Percentiles rank a stretch among this genome's conserved stretches.
phyloP scores from a whole-genome alignment of 2,329 filamentous ascomycete species.

The Fusarium begoniae region DNA sequence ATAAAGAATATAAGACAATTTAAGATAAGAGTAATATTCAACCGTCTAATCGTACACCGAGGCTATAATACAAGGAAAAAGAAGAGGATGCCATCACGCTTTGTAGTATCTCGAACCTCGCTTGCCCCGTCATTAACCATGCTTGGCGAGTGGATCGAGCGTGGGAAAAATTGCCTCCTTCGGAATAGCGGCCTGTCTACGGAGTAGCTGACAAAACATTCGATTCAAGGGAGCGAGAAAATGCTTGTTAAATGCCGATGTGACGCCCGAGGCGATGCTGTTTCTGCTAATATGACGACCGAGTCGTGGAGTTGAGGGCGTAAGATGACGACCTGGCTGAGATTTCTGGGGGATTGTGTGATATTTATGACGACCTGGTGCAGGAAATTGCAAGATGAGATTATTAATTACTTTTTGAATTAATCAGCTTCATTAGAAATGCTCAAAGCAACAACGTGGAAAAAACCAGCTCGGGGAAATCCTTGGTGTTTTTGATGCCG shows the following conservation, averaged over 20 bases:
- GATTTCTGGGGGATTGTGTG: background rate
- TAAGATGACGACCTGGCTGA: slow-evolving; percentile 21
- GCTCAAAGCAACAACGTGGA: background rate
- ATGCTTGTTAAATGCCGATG: background rate
- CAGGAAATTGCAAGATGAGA: background rate
- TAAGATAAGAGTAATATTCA: background rate
- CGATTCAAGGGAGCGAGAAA: background rate
- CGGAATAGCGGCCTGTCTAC: slow-evolving; percentile 7
- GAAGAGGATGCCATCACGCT: slow-evolving; percentile 11
- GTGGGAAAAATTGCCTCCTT: slow-evolving; percentile 15
- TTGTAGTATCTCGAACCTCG: slow-evolving; percentile 17
- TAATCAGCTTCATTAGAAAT: slow-evolving; percentile 5
- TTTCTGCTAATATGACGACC: slow-evolving; percentile 15
- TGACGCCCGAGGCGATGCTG: slow-evolving; percentile 16
- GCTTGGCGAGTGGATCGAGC: slow-evolving; percentile 13
- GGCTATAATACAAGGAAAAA: background rate
- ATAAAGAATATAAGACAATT: background rate
- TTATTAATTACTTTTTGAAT: slow-evolving; percentile 1
- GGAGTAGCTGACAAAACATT: slow-evolving; percentile 20
- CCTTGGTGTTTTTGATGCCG: background rate
- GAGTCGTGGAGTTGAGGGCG: slow-evolving; percentile 14
- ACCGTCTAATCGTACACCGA: background rate
- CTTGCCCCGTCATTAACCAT: slow-evolving; percentile 16
- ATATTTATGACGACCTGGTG: slow-evolving; percentile 15
- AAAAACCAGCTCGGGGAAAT: background rate